These are phyloP conservation scores for Colletotrichum musicola DNA, from an alignment of 2,329 filamentous ascomycete species.

Conservation along the genomic window DNA sequence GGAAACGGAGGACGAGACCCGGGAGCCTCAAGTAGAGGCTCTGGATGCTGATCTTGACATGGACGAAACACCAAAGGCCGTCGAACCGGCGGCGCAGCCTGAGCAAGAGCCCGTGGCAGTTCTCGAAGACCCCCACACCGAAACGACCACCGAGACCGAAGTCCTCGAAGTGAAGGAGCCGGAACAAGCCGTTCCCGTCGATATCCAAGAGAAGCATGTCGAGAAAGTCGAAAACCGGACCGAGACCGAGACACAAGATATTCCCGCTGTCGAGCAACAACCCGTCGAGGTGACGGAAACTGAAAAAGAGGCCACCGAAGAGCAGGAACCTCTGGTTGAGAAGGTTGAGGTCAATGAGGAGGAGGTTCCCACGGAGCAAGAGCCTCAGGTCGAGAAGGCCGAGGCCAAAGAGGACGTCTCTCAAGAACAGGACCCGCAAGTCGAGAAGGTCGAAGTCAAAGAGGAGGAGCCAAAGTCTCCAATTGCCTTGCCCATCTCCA, in stretches of 20 bases:
- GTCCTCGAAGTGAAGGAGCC: not conserved
- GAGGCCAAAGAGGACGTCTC: slow-evolving; percentile 13
- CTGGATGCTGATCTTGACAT: slow-evolving; percentile 10
- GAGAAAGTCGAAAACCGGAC: slow-evolving; percentile 45
- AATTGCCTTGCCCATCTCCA: slow-evolving; percentile 35
- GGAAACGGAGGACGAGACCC: slow-evolving; percentile 50
- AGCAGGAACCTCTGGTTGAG: not conserved
- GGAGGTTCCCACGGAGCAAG: not conserved
- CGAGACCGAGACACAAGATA: slow-evolving; percentile 34
- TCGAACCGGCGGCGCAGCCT: slow-evolving; percentile 8
- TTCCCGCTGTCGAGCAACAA: slow-evolving; percentile 37
- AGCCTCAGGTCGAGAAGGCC: slow-evolving; percentile 12
- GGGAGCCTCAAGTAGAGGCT: not conserved
- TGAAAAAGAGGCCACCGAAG: slow-evolving; percentile 2
- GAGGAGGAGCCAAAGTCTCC: slow-evolving; percentile 24
- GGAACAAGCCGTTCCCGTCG: slow-evolving; percentile 31
- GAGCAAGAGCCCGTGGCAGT: not conserved
- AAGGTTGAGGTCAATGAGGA: not conserved
- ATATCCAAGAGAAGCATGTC: slow-evolving; percentile 36
- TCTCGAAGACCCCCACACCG: not conserved
- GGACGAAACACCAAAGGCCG: slow-evolving; percentile 40
- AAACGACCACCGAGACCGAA: not conserved
- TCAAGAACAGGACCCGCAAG: not conserved
- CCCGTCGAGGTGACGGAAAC: not conserved
- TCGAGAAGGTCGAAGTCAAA: slow-evolving; percentile 22